These are phyloP conservation scores for Pholiota conissans DNA, from an alignment of 768 basidiomycete species.

Conservation along the genomic window DNA sequence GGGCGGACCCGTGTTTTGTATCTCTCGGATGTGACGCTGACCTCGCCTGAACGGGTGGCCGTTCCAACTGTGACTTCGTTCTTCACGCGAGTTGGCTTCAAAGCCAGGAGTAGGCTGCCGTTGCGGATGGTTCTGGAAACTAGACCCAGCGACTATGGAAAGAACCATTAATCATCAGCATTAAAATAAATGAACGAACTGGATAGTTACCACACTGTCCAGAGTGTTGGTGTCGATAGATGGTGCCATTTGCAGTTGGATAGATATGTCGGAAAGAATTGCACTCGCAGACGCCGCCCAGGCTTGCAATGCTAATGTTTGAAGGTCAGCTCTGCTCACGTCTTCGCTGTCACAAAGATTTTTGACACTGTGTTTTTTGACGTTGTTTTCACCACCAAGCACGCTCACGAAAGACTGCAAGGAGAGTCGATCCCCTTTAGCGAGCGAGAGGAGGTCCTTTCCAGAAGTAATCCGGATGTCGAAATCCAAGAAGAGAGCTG, in stretches of 20 bases:
- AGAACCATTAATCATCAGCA: not conserved
- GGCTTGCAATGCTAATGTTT: slow-evolving; percentile 37
- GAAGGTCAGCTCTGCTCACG: slow-evolving; percentile 7
- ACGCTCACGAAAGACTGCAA: slow-evolving; percentile 30
- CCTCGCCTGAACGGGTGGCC: slow-evolving; percentile 23
- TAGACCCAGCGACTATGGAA: slow-evolving; percentile 30
- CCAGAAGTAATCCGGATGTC: slow-evolving; percentile 30
- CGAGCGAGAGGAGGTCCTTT: slow-evolving; percentile 42
- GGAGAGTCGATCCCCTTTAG: slow-evolving; percentile 28
- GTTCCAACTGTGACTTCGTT: slow-evolving; percentile 43
- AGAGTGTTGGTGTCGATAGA: slow-evolving; percentile 28
- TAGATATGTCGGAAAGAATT: slow-evolving; percentile 20
- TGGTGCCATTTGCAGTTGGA: slow-evolving; percentile 3
- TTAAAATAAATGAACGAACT: not conserved
- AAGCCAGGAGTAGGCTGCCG: slow-evolving; percentile 29
- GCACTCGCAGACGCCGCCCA: slow-evolving; percentile 44
- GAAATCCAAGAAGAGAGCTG: not conserved
- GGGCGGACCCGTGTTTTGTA: slow-evolving; percentile 42
- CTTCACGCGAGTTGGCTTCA: slow-evolving; percentile 44
- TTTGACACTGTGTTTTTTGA: slow-evolving; percentile 26
- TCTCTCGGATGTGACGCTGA: slow-evolving; percentile 38
- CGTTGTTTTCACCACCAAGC: slow-evolving; percentile 36
- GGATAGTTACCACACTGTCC: slow-evolving; percentile 23
- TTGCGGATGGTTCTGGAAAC: slow-evolving; percentile 40
- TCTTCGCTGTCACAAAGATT: slow-evolving; percentile 33